Evolutionary conservation across 495 filamentous ascomycete species (phyloP), one percentile per base, ranked within the genome.

Genomic region (Penicillium verhagenii): DNA sequence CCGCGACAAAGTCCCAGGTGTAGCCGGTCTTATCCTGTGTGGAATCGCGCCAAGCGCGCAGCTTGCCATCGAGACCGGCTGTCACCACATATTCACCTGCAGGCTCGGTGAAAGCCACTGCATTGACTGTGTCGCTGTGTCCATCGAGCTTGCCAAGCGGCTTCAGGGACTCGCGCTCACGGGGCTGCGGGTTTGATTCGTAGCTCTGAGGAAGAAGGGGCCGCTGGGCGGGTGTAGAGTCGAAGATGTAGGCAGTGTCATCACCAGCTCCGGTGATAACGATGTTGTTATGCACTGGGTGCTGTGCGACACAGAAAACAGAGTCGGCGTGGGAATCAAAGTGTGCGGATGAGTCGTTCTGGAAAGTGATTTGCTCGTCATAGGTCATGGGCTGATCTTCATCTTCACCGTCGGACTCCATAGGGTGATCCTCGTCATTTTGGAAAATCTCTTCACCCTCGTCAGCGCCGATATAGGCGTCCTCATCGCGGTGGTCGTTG

Each of bases 231-330:
- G 85, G 82, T 4, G 85, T 82, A 19, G 86, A 86, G 38, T 86
- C 84, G 73, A 95, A 85, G 20, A 99, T 81, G 70, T 93, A 96
- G 20, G 86, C 91, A 1, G 85, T 83, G 60, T 86, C 86, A 26
- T 91, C 85, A 54, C 94, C 94, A 37, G 91, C 92, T 43, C 94
- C 95, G 0, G 92, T 96, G 11, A 93, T 86, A 54, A 97, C 78
- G 42, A 96, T 85, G 16, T 84, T 75, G 24, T 88, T 85, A 60
- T 87, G 78, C 11, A 85, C 72, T 2, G 95, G 95, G 67, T 99
- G 95, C 60, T 94, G 89, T 26, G 91, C 90, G 63, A 99, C 90
- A 67, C 87, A 87, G 76, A 96, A 97, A 50, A 99, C 87, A 43
- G 85, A 89, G 77, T 96, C 91, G 44, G 79, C 86, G 77, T 96